Evolutionary conservation across 495 filamentous ascomycete species (phyloP), one percentile per base, ranked within the genome.

Genomic region (Choiromyces venosus): DNA sequence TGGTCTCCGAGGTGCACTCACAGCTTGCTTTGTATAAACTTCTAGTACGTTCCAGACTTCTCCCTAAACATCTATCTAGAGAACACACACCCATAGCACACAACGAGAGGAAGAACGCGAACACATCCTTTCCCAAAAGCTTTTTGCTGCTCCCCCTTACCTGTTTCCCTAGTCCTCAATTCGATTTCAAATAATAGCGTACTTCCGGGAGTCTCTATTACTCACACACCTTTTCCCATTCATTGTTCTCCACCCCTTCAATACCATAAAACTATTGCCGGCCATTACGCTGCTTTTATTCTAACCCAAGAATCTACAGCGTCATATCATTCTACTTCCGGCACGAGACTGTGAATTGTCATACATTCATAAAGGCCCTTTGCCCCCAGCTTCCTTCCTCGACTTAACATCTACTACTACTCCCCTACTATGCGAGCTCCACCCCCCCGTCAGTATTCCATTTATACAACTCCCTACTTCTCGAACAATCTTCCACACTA

Each of bases 401-500:
- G 33, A 29, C 42, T 64, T 37, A n/a, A 33, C 36, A 67, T 71
- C 70, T 21, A 42, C 65, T 56, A 0, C 56, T 56, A 29, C 33
- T n/a, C 65, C 44, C 29, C 36, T 35, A 14, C 12, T 40, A 77
- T 77, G 75, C 40, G 75, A 77, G 74, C 71, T 38, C 76, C 75
- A 70, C 71, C 75, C 37, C 69, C 42, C 6, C 67, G 37, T 65
- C 67, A 74, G 70, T 78, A 73, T 25, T 65, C 68, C 36, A 38
- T 65, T 65, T 78, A 77, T 44, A 42, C 76, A 37, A n/a, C 73
- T 36, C 76, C 72, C 42, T 76, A 52, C 44, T 69, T 73, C 37
- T 40, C 67, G 16, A 71, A 68, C 38, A 68, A 29, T 61, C 66
- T 70, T n/a, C 25, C 75, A n/a, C 72, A 74, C 46, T 77, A 73